phyloP scores from a whole-genome alignment of 2,329 filamentous ascomycete genomes.

The Dichotomopilus funicola region DNA sequence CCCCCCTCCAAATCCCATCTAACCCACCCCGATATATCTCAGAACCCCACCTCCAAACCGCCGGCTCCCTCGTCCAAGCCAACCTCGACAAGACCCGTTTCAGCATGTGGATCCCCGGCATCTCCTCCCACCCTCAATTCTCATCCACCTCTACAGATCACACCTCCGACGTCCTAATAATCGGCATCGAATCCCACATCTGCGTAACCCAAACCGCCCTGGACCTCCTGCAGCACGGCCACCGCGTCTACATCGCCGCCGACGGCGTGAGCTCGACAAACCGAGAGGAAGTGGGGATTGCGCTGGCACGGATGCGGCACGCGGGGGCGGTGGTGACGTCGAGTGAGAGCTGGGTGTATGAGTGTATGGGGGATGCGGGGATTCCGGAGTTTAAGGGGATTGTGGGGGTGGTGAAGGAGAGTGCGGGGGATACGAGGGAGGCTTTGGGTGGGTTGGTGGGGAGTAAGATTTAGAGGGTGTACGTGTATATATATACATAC shows the following conservation, averaged over 20 bases:
- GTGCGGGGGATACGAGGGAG: slow-evolving; percentile 60
- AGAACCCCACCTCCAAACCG: slow-evolving; percentile 42
- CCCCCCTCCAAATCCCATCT: no score
- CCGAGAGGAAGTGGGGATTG: slow-evolving; percentile 70
- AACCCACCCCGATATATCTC: background rate
- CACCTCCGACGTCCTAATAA: slow-evolving; percentile 54
- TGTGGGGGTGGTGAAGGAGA: slow-evolving; percentile 72
- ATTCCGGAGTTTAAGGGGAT: slow-evolving; percentile 67
- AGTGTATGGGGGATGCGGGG: slow-evolving; percentile 76
- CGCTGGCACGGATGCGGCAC: slow-evolving; percentile 65
- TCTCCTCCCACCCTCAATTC: slow-evolving; percentile 37
- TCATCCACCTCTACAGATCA: slow-evolving; percentile 21
- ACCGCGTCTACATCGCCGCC: slow-evolving; percentile 78
- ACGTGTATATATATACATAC: background rate
- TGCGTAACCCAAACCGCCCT: slow-evolving; percentile 90
- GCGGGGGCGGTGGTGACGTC: slow-evolving; percentile 76
- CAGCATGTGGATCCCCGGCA: slow-evolving; percentile 73
- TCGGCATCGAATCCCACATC: slow-evolving; percentile 91
- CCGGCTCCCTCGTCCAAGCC: slow-evolving; percentile 37
- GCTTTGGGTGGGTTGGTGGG: slow-evolving; percentile 60
- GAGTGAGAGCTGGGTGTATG: slow-evolving; percentile 85
- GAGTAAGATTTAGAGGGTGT: slow-evolving; percentile 41
- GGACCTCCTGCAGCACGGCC: slow-evolving; percentile 67
- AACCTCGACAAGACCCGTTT: slow-evolving; percentile 83
- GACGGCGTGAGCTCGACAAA: slow-evolving; percentile 90